These are phyloP conservation scores for Neostapfia colusana DNA, from an alignment of 176 grass and related monocot genomes.

Conservation along the genomic window DNA sequence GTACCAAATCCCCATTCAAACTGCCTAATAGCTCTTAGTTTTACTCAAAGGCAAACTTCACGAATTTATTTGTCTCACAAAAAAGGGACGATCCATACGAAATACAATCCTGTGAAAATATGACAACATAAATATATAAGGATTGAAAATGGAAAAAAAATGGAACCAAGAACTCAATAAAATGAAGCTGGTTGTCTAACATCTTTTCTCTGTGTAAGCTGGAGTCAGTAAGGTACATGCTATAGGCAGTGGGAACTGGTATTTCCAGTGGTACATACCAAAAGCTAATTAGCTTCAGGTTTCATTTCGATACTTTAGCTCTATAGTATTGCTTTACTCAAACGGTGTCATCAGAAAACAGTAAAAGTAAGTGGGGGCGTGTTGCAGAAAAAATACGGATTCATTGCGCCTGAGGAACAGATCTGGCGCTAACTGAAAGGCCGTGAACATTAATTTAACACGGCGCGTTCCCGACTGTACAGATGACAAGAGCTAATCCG, in stretches of 20 bases:
- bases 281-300: not conserved
- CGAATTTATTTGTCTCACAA: constrained; percentile 9
- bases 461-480: not conserved
- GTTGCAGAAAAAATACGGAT: not conserved
- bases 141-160: not conserved
- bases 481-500: not conserved
- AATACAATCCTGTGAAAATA: constrained; percentile 15
- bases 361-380: not conserved
- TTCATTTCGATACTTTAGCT: not conserved
- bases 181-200: not conserved
- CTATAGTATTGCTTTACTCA: not conserved
- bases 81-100: not conserved
- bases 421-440: not conserved
- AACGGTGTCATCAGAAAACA: not conserved
- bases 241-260: not conserved
- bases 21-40: constrained; percentile 6
- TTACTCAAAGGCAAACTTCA: constrained; percentile 21
- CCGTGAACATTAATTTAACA: not conserved
- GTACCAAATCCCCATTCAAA: constrained; percentile 39
- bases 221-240: not conserved
- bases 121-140: not conserved
- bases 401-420: not conserved
- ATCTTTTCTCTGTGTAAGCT: not conserved
- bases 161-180: not conserved
- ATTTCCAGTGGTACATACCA: not conserved